A percentile compares a stretch with the other conserved stretches of the same genome.
Conservation (phyloP, 371 early-diverging fungal genomes). For the Encephalitozoon intestinalis region DNA sequence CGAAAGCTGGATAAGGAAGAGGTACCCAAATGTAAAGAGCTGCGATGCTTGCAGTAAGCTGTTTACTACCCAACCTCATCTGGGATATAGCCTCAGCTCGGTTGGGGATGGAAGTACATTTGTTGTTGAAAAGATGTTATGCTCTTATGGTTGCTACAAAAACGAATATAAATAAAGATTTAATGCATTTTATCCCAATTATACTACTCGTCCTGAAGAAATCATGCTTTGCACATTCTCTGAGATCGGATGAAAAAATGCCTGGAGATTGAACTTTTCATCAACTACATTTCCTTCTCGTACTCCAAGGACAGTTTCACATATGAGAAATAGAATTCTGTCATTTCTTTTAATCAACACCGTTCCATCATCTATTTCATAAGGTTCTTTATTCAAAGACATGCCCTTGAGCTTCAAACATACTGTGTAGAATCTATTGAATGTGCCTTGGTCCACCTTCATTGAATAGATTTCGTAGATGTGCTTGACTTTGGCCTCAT, state of each 20-base stretch:
- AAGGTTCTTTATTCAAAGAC: neutral
- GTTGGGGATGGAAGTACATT: slow-evolving; percentile 37
- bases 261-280: neutral
- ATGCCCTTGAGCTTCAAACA: neutral
- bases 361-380: neutral
- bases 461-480: neutral
- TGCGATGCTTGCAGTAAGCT: slow-evolving; percentile 55
- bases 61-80: slow-evolving; percentile 51
- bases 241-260: neutral
- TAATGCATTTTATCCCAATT: neutral
- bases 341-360: neutral
- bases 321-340: neutral
- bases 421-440: neutral
- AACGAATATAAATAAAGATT: slow-evolving; percentile 17
- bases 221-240: neutral
- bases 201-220: neutral
- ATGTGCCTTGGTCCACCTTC: slow-evolving; percentile 1
- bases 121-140: slow-evolving; percentile 45
- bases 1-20: slow-evolving; percentile 30
- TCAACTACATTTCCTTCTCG: neutral
- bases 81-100: slow-evolving; percentile 25
- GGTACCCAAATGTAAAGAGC: slow-evolving; percentile 29
- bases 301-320: neutral
- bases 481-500: neutral
- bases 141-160: slow-evolving; percentile 23